phyloP scores from a whole-genome alignment of 2,329 filamentous ascomycete genomes.

The Hypocreales sp. region DNA sequence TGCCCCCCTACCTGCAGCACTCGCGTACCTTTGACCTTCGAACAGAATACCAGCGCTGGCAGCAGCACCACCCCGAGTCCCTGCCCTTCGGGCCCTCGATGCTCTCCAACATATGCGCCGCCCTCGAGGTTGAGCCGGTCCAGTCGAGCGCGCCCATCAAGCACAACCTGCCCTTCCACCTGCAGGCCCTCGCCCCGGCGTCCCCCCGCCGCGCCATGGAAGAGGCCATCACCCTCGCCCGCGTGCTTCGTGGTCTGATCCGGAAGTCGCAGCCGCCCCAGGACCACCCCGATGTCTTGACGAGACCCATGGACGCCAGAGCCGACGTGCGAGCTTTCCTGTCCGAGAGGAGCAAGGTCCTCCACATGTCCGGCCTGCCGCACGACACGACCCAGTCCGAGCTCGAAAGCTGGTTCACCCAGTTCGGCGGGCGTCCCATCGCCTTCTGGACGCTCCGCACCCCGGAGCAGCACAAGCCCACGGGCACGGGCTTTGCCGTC shows the following conservation, averaged over 20 bases:
- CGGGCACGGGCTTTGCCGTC: conserved; percentile 91
- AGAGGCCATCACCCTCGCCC: conserved; percentile 84
- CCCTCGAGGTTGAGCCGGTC: conserved; percentile 92
- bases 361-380: conserved; percentile 93
- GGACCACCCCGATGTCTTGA: conserved; percentile 89
- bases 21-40: conserved; percentile 93
- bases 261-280: conserved; percentile 90
- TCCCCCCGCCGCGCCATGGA: conserved; percentile 95
- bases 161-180: conserved; percentile 93
- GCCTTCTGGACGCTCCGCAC: conserved; percentile 98
- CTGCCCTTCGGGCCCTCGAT: conserved; percentile 92
- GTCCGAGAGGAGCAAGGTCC: conserved; percentile 90
- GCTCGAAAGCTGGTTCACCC: conserved; percentile 98
- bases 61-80: conserved; percentile 94
- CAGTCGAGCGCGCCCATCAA: conserved; percentile 97
- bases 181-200: conserved; percentile 88
- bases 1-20: conserved; percentile 94
- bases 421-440: conserved; percentile 93
- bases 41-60: conserved; percentile 96
- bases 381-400: conserved; percentile 98
- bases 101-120: conserved; percentile 93
- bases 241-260: conserved; percentile 82
- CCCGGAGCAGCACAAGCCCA: conserved; percentile 98
- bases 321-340: conserved; percentile 94
- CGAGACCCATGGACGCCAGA: conserved; percentile 87